These are phyloP conservation scores for Candida schatavii DNA, from an alignment of 805 yeast genomes.

Conservation along the genomic window DNA sequence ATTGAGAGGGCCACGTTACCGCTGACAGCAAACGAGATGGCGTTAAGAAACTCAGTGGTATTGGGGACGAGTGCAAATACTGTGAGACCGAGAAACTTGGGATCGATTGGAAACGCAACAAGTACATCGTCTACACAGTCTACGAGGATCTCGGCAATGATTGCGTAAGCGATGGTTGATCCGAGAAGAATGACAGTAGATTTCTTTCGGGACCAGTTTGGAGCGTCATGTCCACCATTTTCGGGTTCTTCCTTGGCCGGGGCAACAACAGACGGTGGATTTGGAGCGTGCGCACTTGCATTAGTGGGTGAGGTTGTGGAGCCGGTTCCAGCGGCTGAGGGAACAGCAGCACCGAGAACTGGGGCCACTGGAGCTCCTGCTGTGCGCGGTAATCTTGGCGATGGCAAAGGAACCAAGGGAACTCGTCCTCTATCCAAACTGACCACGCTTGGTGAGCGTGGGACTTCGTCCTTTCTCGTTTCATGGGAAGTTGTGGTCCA, in stretches of 20 bases:
- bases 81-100: slow-evolving; percentile 89
- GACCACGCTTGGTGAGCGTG: slow-evolving; percentile 37
- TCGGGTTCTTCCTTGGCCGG: slow-evolving; percentile 11
- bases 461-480: slow-evolving; percentile 21
- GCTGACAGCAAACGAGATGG: slow-evolving; percentile 92
- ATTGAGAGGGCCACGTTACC: slow-evolving; percentile 95
- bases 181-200: slow-evolving; percentile 77
- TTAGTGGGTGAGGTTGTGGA: neutral
- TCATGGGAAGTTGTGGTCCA: slow-evolving; percentile 66
- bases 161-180: slow-evolving; percentile 85
- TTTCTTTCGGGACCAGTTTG: slow-evolving; percentile 90
- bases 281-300: neutral
- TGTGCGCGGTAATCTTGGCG: slow-evolving; percentile 15
- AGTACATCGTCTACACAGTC: slow-evolving; percentile 90
- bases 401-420: slow-evolving; percentile 16
- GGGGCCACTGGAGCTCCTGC: neutral
- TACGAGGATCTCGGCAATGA: slow-evolving; percentile 91
- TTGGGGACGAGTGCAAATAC: slow-evolving; percentile 95
- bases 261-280: neutral
- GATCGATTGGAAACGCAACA: slow-evolving; percentile 73
- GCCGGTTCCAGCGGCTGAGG: slow-evolving; percentile 38
- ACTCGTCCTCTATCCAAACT: too few species aligned
- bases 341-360: neutral
- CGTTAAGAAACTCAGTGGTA: slow-evolving; percentile 94
- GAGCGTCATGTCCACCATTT: slow-evolving; percentile 86